Evolutionary conservation across 495 filamentous ascomycete genomes (phyloP).

Genomic region (Cenococcum geophilum): DNA sequence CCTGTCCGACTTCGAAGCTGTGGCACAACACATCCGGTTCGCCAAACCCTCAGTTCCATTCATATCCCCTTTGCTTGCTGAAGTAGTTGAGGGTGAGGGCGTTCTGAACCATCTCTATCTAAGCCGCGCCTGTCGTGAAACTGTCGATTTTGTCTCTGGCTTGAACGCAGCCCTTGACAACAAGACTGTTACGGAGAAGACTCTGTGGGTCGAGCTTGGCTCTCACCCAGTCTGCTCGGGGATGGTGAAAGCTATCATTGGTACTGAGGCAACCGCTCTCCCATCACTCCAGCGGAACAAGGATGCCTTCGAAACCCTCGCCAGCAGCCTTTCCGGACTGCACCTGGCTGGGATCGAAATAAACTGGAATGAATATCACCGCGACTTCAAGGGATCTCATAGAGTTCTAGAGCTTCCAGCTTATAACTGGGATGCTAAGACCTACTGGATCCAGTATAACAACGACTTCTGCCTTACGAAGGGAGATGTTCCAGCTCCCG

Average conservation of each 20-base stretch:
- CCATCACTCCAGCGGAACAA: conserved; percentile 44
- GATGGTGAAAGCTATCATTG: conserved; percentile 43
- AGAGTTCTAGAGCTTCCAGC: conserved; percentile 61
- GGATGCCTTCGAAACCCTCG: conserved; percentile 60
- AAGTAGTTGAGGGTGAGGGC: conserved; percentile 23
- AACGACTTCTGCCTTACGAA: not conserved
- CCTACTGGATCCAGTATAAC: conserved; percentile 51
- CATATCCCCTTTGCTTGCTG: conserved; percentile 28
- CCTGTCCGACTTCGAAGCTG: conserved; percentile 18
- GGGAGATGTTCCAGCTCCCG: not conserved
- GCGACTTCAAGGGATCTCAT: conserved; percentile 56
- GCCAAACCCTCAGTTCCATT: conserved; percentile 20
- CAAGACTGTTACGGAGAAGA: conserved; percentile 19
- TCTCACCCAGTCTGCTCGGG: conserved; percentile 28
- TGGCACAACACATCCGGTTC: not conserved
- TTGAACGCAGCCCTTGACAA: conserved; percentile 49
- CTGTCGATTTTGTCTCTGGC: conserved; percentile 67
- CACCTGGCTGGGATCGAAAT: conserved; percentile 61
- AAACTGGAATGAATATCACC: conserved; percentile 74
- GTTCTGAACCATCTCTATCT: conserved; percentile 50
- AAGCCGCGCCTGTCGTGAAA: conserved; percentile 57
- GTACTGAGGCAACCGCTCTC: conserved; percentile 38
- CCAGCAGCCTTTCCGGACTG: conserved; percentile 52
- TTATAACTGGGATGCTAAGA: conserved; percentile 74
- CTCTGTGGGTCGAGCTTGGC: conserved; percentile 33